Evolutionary conservation across 345 rosid species (phyloP), one percentile per base, ranked within the genome.

Genomic region (Passiflora organensis): DNA sequence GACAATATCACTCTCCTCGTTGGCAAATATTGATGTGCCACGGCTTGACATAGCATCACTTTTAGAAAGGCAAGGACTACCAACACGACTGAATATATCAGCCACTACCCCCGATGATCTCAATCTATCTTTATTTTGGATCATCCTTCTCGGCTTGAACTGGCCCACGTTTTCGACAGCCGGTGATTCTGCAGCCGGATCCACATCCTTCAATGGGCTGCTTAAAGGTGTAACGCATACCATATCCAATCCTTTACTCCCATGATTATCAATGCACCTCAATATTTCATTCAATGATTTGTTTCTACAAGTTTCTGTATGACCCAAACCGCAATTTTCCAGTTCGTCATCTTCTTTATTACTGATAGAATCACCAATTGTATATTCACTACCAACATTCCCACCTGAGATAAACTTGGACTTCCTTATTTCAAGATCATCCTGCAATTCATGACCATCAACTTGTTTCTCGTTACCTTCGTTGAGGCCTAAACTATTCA

Each of bases 61-160:
- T 23, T 51, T 60, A 23, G 85, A 76, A n/a, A 73, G 68, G 65
- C 69, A 60, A 5, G 83, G 86, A 73, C 83, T 83, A 42, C 83
- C 77, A 32, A 65, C 65, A 8, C 55, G 67, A 67, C 86, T 88
- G 46, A 67, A 72, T 66, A 71, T 57, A 57, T 86, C 91, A 66
- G 84, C 84, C 41, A 66, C 71, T 14, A 71, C 55, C 44, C 75
- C 77, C 38, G 43, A 63, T 44, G 70, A 51, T 49, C 73, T 70
- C 36, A 43, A 34, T 48, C 64, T 68, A 55, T 65, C 64, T 59
- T 65, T 63, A 62, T 42, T 51, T 11, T 16, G 68, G 37, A 28
- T 24, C 64, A 73, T 76, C 58, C 41, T 32, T n/a, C 58, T 75
- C 18, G 68, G 50, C 36, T 53, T 53, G 48, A 61, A 5, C 15